Conservation (phyloP, 805 yeast genomes). For the Suhomyces prunicola region DNA sequence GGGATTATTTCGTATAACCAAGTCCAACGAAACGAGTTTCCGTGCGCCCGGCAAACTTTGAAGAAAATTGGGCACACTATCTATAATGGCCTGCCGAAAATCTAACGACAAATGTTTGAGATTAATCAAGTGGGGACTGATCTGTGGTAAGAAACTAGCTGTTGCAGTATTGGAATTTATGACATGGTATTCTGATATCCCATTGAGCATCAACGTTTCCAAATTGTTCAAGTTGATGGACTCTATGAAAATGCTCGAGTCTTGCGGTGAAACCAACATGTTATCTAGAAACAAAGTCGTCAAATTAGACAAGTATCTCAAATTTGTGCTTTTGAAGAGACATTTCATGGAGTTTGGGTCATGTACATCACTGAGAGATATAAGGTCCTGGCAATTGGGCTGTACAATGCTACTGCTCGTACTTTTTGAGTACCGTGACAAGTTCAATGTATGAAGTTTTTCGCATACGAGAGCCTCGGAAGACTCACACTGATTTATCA, state of each 20-base stretch:
- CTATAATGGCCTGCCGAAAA: constrained; percentile 39
- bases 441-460: constrained; percentile 14
- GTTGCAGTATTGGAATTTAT: constrained; percentile 6
- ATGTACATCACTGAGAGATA: constrained; percentile 8
- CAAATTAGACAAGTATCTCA: constrained; percentile 13
- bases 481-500: constrained; percentile 5
- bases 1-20: constrained; percentile 40
- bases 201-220: constrained; percentile 26
- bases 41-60: constrained; percentile 9
- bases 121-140: constrained; percentile 22
- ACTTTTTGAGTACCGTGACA: constrained; percentile 20
- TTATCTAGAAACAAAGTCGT: constrained; percentile 21
- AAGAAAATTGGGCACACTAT: constrained; percentile 38
- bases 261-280: constrained; percentile 20
- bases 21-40: constrained; percentile 33
- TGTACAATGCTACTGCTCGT: constrained; percentile 2
- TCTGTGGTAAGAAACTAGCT: constrained; percentile 21
- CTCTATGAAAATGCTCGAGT: constrained; percentile 15
- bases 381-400: constrained; percentile 18
- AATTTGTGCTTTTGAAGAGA: constrained; percentile 10
- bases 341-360: constrained; percentile 6
- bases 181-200: constrained; percentile 35
- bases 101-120: constrained; percentile 35
- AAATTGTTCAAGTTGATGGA: constrained; percentile 21
- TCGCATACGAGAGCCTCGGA: constrained; percentile 7